phyloP scores from a whole-genome alignment of 768 basidiomycete genomes.

The Suillus subaureus region DNA sequence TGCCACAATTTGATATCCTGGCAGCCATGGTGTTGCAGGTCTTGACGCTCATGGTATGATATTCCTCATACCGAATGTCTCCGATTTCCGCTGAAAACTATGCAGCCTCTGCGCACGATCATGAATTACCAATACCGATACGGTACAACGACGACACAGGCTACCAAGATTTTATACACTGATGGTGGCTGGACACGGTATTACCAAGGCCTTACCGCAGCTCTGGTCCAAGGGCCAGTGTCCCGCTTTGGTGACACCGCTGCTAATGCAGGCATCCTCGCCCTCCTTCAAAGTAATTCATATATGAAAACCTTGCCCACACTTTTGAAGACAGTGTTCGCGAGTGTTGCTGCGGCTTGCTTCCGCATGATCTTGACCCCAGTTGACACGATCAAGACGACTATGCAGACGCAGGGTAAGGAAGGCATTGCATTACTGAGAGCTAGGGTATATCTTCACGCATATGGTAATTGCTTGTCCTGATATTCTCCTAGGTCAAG shows the following conservation, averaged over 20 bases:
- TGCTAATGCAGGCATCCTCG: slow-evolving; percentile 90
- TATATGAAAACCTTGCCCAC: slow-evolving; percentile 66
- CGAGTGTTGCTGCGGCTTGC: slow-evolving; percentile 73
- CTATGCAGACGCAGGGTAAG: slow-evolving; percentile 88
- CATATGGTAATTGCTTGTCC: neutral
- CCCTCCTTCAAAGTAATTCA: slow-evolving; percentile 75
- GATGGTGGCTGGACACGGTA: slow-evolving; percentile 85
- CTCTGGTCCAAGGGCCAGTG: slow-evolving; percentile 83
- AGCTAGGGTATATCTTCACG: slow-evolving; percentile 50
- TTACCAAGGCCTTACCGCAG: slow-evolving; percentile 86
- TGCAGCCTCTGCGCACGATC: slow-evolving; percentile 87
- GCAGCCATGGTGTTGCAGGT: slow-evolving; percentile 95
- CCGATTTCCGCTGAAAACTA: slow-evolving; percentile 1
- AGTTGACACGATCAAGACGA: slow-evolving; percentile 94
- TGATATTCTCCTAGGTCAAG: slow-evolving; percentile 50
- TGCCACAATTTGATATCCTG: slow-evolving; percentile 9
- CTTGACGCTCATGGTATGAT: slow-evolving; percentile 70
- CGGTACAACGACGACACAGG: slow-evolving; percentile 72
- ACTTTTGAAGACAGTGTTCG: slow-evolving; percentile 77
- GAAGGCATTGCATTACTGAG: slow-evolving; percentile 66
- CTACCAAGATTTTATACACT: slow-evolving; percentile 65
- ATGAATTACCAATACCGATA: slow-evolving; percentile 98
- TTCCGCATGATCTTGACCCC: slow-evolving; percentile 94
- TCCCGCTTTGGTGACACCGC: slow-evolving; percentile 95
- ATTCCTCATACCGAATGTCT: neutral